Evolutionary conservation across 805 yeast species (phyloP), one percentile per base, ranked within the genome.

Genomic region (Teunomyces stri): DNA sequence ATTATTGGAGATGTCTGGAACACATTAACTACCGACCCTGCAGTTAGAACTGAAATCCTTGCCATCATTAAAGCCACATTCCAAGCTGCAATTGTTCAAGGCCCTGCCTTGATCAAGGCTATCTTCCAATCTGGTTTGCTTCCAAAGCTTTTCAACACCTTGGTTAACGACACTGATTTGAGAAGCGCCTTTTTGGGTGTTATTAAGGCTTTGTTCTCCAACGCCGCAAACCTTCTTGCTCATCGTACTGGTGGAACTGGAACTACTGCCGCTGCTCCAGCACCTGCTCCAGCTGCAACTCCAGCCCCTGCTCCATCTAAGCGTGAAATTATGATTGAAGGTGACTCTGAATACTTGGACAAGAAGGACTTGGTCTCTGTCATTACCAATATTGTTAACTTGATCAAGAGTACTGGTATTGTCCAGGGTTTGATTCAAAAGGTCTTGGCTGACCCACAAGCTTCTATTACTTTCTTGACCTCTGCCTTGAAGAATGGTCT

Each of bases 121-220:
- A 51, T 72, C 50, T 71, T 64, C 68, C 58, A 69, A 55, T 70
- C 76, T 29, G 75, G 75, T 48, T 65, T 70, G 49, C 47, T 72
- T 45, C 59, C 60, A 44, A 61, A 59, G 27, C 50, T 71, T 42
- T 67, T 70, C 59, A 52, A 51, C 47, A 59, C 55, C 44, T 49
- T 72, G 41, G 46, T 62, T 40, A 63, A 69, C 55, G 69, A 68
- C 58, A 3, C 58, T 27, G 60, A 58, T 34, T 70, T 72, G 59
- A 63, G 62, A 50, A 42, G 54, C 41, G 69, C 73, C 28, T 58
- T 72, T 22, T 55, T 68, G 46, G 53, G 51, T 40, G 66, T 66
- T 38, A 72, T 67, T 50, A 64, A 68, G 55, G 56, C 67, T 33
- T 46, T 68, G 31, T 64, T 71, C 57, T 44, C 56, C n/a, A 55